Conservation (phyloP, 2,329 filamentous ascomycete genomes). For the Kalaharituber pfeilii region DNA sequence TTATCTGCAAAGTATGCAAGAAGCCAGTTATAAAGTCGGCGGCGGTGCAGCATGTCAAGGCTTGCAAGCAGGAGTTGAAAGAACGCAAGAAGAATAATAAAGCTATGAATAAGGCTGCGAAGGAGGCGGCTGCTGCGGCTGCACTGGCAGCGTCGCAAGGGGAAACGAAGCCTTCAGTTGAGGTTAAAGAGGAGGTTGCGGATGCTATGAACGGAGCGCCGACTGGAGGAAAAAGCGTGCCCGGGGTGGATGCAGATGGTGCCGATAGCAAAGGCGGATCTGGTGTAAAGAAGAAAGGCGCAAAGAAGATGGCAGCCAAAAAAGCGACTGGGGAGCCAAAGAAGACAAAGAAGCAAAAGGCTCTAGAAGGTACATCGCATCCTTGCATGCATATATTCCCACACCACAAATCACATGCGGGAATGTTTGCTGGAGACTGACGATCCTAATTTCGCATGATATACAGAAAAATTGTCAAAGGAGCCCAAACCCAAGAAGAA, state of each 20-base stretch:
- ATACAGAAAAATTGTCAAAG: conserved; percentile 46
- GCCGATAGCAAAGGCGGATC: conserved; percentile 5
- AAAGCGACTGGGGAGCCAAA: conserved; percentile 39
- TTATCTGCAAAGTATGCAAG: conserved; percentile 88
- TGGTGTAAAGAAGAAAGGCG: conserved; percentile 27
- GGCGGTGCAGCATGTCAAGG: conserved; percentile 62
- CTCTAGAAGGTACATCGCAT: conserved; percentile 36
- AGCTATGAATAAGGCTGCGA: conserved; percentile 47
- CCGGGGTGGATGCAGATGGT: neutral
- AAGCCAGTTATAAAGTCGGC: conserved; percentile 62
- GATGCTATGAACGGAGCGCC: conserved; percentile 27
- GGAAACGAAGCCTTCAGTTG: too few relatives aligned
- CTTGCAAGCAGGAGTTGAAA: conserved; percentile 70
- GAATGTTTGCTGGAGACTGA: too few relatives aligned
- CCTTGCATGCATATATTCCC: neutral
- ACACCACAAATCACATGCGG: too few relatives aligned
- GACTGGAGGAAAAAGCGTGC: conserved; percentile 23
- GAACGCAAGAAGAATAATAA: conserved; percentile 56
- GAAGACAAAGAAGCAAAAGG: conserved; percentile 63
- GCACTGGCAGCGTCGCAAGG: neutral
- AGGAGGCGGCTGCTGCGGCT: conserved; percentile 28
- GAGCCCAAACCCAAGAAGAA: conserved; percentile 82
- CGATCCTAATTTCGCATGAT: neutral
- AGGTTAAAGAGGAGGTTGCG: conserved; percentile 23
- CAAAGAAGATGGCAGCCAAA: conserved; percentile 30